These are phyloP conservation scores for Fusarium torulosum DNA, from an alignment of 2,329 filamentous ascomycete genomes.

Conservation along the genomic window DNA sequence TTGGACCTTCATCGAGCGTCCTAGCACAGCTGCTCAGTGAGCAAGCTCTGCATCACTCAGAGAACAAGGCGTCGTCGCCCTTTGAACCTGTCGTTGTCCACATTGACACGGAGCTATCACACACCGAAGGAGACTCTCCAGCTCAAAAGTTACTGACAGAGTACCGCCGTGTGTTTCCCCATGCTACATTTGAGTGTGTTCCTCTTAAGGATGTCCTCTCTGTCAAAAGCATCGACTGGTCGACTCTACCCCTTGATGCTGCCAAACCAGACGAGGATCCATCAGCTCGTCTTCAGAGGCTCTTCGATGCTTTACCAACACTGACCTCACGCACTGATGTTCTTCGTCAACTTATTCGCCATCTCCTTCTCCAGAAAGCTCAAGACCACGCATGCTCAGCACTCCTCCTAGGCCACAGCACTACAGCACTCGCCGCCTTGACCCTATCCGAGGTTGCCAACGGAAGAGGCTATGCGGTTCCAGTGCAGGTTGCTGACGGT, in stretches of 20 bases:
- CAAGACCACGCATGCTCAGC: conserved; percentile 71
- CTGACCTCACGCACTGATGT: conserved; percentile 83
- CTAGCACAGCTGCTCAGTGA: conserved; percentile 81
- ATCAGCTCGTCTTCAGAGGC: conserved; percentile 62
- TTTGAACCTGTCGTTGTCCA: conserved; percentile 76
- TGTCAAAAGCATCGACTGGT: conserved; percentile 66
- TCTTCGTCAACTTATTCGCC: conserved; percentile 75
- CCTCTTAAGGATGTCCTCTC: conserved; percentile 73
- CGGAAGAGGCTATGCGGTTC: conserved; percentile 85
- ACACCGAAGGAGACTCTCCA: conserved; percentile 38
- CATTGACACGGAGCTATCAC: conserved; percentile 59
- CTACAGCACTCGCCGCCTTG: conserved; percentile 87
- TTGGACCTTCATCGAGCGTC: conserved; percentile 83
- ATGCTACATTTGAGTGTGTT: conserved; percentile 72
- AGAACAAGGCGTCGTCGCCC: conserved; percentile 71
- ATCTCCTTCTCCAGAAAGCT: conserved; percentile 77
- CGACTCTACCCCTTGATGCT: conserved; percentile 54
- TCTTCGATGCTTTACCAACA: conserved; percentile 74
- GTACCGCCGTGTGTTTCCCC: conserved; percentile 73
- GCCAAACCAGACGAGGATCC: conserved; percentile 37
- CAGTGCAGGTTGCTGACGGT: conserved; percentile 86
- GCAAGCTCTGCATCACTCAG: conserved; percentile 74
- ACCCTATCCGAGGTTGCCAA: conserved; percentile 91
- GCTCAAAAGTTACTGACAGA: conserved; percentile 62
- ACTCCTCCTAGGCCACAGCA: conserved; percentile 86